Base-by-base conservation (phyloP, 257 asterid species). In the Leptodermis oblonga region DNA sequence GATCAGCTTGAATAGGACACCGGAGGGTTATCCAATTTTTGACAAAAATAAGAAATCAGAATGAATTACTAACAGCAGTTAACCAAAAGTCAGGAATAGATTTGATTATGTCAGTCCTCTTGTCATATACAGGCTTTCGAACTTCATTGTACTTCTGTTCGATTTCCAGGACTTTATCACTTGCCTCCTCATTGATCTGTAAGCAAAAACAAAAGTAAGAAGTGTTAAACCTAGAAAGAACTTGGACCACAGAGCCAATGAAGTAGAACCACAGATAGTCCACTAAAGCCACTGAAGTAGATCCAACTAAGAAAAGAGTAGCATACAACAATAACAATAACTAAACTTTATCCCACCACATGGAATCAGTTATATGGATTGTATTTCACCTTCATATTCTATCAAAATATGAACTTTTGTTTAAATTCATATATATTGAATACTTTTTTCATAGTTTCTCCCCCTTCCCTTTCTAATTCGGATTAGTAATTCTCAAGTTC, bases 151-250 rank as follows among this genome's bases (percentile, higher is more conserved):
- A 94, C 89, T 86, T 85, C 60, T 94, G 99, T 71, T 93, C 97
- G 69, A 93, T 79, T 81, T 87, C 96, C 87, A 93, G 80, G 67
- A 90, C 97, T 67, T 90, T 82, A 72, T 93, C 99, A 79, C 96
- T 88, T 61, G 96, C 97, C 71, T 87, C 92, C 82, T 93, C 99
- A 73, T 93, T 93, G 82, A 93, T 87, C 99, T 94, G 90, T 48
- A 73, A 76, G 54, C 67, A 72, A 62, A 68, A 56, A 74, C 22
- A 39, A 76, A 65, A 59, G 28, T 7, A 2, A 33, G 45, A 4
- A 39, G 43, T 45, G 61, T 25, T 8, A 3, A 26, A 51, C 26
- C 30, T 30, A 3, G 53, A 36, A 5, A 6, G 28, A 48, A 67
- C n/a, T 42, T 25, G 46, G 31, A 37, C 49, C 20, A 45, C 4